Evolutionary conservation across 768 basidiomycete genomes (phyloP).

Genomic region (Tubosaeta sp.): DNA sequence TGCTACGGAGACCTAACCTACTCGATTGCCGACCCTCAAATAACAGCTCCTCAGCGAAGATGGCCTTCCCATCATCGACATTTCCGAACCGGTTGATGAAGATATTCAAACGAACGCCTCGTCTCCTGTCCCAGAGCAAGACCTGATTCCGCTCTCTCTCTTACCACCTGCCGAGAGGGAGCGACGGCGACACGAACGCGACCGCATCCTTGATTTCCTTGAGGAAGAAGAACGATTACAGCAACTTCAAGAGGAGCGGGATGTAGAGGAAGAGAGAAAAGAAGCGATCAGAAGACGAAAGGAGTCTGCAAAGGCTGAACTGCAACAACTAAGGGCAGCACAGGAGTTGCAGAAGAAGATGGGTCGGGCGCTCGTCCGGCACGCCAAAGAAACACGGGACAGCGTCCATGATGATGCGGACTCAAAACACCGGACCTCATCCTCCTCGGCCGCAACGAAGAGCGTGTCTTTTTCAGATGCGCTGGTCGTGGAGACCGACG

Average conservation of each 20-base stretch:
- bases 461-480: conserved; percentile 60
- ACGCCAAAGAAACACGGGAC: conserved; percentile 36
- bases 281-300: conserved; percentile 50
- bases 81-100: conserved; percentile 52
- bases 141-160: conserved; percentile 43
- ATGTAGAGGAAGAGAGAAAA: conserved; percentile 39
- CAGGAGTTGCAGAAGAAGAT: conserved; percentile 70
- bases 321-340: conserved; percentile 35
- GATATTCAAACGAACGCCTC: conserved; percentile 16
- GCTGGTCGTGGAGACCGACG: conserved; percentile 19
- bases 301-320: conserved; percentile 42
- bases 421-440: conserved; percentile 24
- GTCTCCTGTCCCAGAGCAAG: conserved; percentile 35
- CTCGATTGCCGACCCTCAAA: conserved; percentile 18
- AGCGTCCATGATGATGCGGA: conserved; percentile 21
- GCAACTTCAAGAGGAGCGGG: conserved; percentile 37
- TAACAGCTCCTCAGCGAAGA: conserved; percentile 68
- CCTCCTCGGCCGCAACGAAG: conserved; percentile 46
- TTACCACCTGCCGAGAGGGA: conserved; percentile 46
- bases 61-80: conserved; percentile 75
- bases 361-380: conserved; percentile 61
- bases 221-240: conserved; percentile 65
- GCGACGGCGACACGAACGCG: conserved; percentile 52
- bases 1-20: conserved; percentile 9
- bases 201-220: conserved; percentile 60